Evolutionary conservation across 768 basidiomycete species (phyloP).

Genomic region (Termitomyces sp.): DNA sequence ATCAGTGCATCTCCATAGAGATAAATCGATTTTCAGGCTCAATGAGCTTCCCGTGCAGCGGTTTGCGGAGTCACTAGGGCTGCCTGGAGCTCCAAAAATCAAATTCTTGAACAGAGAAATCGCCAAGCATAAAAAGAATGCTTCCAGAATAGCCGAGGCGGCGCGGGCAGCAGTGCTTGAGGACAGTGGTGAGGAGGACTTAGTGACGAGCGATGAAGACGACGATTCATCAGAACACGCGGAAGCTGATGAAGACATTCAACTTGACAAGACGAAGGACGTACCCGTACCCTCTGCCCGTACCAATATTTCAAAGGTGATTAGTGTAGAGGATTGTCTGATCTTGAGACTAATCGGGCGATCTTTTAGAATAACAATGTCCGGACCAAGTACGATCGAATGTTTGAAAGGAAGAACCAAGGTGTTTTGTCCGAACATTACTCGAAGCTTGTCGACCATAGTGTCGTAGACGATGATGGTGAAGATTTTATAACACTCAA

Average conservation of each 20-base stretch:
- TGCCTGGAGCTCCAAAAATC: slow-evolving; percentile 94
- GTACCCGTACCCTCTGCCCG: slow-evolving; percentile 4
- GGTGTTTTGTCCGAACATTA: slow-evolving; percentile 89
- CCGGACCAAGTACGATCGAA: slow-evolving; percentile 93
- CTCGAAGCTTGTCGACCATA: slow-evolving; percentile 76
- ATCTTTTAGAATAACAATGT: slow-evolving; percentile 32
- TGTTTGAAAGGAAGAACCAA: slow-evolving; percentile 97
- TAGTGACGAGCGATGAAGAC: slow-evolving; percentile 4
- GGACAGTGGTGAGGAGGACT: slow-evolving; percentile 13
- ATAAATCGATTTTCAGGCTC: slow-evolving; percentile 90
- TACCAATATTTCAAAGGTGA: slow-evolving; percentile 35
- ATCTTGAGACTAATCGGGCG: background rate
- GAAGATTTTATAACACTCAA: slow-evolving; percentile 95
- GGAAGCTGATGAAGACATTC: slow-evolving; percentile 21
- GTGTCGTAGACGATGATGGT: slow-evolving; percentile 32
- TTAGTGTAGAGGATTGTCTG: slow-evolving; percentile 5
- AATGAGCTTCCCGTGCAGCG: slow-evolving; percentile 74
- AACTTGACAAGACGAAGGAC: slow-evolving; percentile 15
- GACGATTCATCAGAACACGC: slow-evolving; percentile 8
- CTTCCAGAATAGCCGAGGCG: slow-evolving; percentile 35
- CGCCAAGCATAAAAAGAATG: slow-evolving; percentile 75
- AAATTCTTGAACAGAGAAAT: slow-evolving; percentile 71
- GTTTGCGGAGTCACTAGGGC: slow-evolving; percentile 85
- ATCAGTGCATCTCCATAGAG: slow-evolving; percentile 87
- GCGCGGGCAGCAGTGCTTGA: slow-evolving; percentile 23